Base-by-base conservation (phyloP, 2,329 filamentous ascomycete genomes). In the Decorospora gaudefroyi region DNA sequence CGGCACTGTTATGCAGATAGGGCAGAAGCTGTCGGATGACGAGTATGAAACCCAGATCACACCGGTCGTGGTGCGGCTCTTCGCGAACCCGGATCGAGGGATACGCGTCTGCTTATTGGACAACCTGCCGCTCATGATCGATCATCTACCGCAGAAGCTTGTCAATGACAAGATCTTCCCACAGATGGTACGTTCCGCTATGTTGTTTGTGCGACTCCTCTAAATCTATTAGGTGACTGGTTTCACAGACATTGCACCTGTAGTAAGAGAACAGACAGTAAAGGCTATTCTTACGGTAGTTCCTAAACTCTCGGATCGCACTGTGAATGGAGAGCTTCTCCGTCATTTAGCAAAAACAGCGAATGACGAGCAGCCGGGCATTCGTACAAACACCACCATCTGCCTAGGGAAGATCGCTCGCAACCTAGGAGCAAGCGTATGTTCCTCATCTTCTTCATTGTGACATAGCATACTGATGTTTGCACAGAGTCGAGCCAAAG, bases 111-210 rank as follows among this genome's bases (percentile, higher is more conserved):
- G 88, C 63, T 74, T 99, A 32, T 75, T 99, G 38, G 92, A 97
- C 67, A 95, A 87, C 63, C 74, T 99, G 6, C 88, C 90, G 1
- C 70, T 86, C 21, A 96, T 97, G 85, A 95, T 97, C 51, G 91
- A 96, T 61, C 86, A 89, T 47, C 73, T 99, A 31, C 79, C 90
- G 1, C 89, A 92, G 59, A 96, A 90, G 70, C 77, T 89, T 39
- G 90, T 99, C 51, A 96, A 92, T 63, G 91, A 96, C 70, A 96
- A 92, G 70, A 95, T 99, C 52, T 99, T 96, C 63, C 93, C 93
- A 2, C 88, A 95, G 57, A 84, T 99, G 77, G 91, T 90, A 68
- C 57, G 56, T 16, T 8, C 11, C 6, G 11, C 4, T 15, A 9
- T 4, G 8, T 1, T 8, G 2, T 13, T 9, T 10, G 4, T 1